Base-by-base conservation (phyloP, 2,329 filamentous ascomycete species). In the Phaeosphaeriaceae sp. region DNA sequence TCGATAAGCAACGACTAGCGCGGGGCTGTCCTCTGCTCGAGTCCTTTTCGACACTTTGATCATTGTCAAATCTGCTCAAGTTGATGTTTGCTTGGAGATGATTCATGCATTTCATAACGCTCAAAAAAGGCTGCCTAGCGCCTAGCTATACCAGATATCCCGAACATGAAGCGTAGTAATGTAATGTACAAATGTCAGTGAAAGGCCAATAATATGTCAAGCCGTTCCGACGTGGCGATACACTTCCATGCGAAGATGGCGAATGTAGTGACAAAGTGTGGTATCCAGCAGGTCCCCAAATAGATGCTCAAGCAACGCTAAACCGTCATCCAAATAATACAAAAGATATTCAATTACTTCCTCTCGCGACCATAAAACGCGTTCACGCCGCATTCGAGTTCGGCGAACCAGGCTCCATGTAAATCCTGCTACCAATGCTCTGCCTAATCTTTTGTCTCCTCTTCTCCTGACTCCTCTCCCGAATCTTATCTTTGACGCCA, bases 381-480 rank as follows among this genome's bases (percentile, higher is more conserved):
- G 3, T 15, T 36, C 31, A 36, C 31, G 31, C 31, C 7, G 31
- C 31, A 36, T 36, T 36, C 13, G 7, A 15, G 13, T 36, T 36
- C 7, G 31, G 31, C 3, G 31, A 36, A 3, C 31, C 31, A 36
- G 31, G 31, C 31, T 36, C 31, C 31, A 36, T 36, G 11, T 36
- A 36, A 11, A 36, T 36, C 54, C 78, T 75, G 17, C 74, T 72
- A 1, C 83, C 82, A 67, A 89, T 88, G 54, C 81, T 85, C 54
- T 81, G 79, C 61, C 85, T 82, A 51, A 88, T 74, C 57, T 76
- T 80, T 60, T 84, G 79, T 58, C 86, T 78, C 58, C 83, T 76
- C 62, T 80, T 83, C 70, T 88, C 84, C 51, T 80, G 78, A 60
- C 76, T 80, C 53, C 78, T 75, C 68, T 82, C 80, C 40, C 76